A percentile compares a stretch with the other conserved stretches of the same genome.
Conservation (phyloP, 495 filamentous ascomycete species). For the Lichenothelia convexa region DNA sequence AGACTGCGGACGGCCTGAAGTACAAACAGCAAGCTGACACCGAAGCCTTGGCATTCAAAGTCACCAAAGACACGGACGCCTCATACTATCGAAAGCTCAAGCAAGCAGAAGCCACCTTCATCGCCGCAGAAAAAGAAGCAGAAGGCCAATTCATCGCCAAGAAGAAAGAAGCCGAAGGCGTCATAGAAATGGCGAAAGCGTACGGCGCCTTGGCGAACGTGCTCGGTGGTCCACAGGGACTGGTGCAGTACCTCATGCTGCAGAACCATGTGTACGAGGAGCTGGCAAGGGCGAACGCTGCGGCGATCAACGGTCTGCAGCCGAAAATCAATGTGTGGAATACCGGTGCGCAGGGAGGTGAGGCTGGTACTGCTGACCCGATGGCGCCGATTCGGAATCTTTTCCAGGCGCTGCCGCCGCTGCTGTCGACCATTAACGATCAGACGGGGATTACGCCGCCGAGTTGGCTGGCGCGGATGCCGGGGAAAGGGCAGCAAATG, state of each 20-base stretch:
- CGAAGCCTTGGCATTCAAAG: constrained; percentile 14
- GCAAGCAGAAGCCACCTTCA: constrained; percentile 29
- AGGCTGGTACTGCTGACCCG: constrained; percentile 27
- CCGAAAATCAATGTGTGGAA: constrained; percentile 86
- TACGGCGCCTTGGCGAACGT: constrained; percentile 49
- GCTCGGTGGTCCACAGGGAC: constrained; percentile 53
- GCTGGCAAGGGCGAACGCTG: constrained; percentile 49
- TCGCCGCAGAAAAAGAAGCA: constrained; percentile 20
- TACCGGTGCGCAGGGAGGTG: constrained; percentile 34
- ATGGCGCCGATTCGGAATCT: constrained; percentile 38
- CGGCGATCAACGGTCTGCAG: constrained; percentile 54
- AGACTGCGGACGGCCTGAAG: constrained; percentile 15
- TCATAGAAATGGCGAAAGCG: constrained; percentile 56
- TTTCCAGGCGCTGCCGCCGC: constrained; percentile 61
- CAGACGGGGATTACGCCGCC: constrained; percentile 65
- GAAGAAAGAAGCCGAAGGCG: constrained; percentile 55
- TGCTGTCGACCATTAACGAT: constrained; percentile 66
- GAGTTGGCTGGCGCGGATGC: constrained; percentile 42
- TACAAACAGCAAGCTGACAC: constrained; percentile 17
- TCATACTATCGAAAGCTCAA: background rate
- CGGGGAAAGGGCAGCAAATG: too few species aligned
- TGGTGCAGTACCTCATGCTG: constrained; percentile 61
- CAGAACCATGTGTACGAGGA: constrained; percentile 46
- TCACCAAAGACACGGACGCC: constrained; percentile 11
- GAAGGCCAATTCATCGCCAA: constrained; percentile 33